Percentiles rank a stretch among this genome's conserved stretches.
These are phyloP conservation scores for Leptodontidium sp. DNA, from an alignment of 2,329 filamentous ascomycete species.

Conservation along the genomic window DNA sequence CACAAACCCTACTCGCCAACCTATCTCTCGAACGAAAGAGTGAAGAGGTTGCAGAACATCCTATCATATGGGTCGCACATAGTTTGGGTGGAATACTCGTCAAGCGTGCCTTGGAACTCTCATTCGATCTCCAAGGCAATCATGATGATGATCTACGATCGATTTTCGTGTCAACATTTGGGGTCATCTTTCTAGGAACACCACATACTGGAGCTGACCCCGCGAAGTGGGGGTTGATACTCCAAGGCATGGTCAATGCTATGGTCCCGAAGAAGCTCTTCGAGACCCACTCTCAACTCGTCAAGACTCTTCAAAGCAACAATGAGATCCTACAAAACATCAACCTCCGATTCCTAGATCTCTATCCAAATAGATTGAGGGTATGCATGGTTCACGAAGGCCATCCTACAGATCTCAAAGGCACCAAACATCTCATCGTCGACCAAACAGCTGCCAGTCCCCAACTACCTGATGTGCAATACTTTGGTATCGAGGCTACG, in stretches of 20 bases:
- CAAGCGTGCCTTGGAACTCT: slow-evolving; percentile 74
- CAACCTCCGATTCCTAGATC: slow-evolving; percentile 75
- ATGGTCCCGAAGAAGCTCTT: slow-evolving; percentile 72
- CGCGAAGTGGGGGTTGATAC: slow-evolving; percentile 71
- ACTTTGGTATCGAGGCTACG: slow-evolving; percentile 78
- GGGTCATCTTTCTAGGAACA: slow-evolving; percentile 79
- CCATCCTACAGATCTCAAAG: slow-evolving; percentile 73
- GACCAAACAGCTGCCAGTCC: slow-evolving; percentile 75
- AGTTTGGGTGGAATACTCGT: slow-evolving; percentile 77
- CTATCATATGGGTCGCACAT: slow-evolving; percentile 80
- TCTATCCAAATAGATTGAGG: slow-evolving; percentile 58
- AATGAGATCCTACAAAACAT: slow-evolving; percentile 79
- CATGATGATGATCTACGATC: slow-evolving; percentile 71
- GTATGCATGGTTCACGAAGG: slow-evolving; percentile 81
- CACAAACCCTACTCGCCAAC: slow-evolving; percentile 70
- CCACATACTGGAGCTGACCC: slow-evolving; percentile 76
- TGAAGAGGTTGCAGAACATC: slow-evolving; percentile 63
- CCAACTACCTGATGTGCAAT: slow-evolving; percentile 72
- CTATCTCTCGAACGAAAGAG: slow-evolving; percentile 69
- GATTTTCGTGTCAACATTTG: slow-evolving; percentile 78
- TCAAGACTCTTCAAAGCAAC: slow-evolving; percentile 75
- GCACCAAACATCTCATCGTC: slow-evolving; percentile 70
- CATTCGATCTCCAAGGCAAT: slow-evolving; percentile 65
- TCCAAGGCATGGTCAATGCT: slow-evolving; percentile 73
- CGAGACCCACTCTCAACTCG: slow-evolving; percentile 71